phyloP scores from a whole-genome alignment of 495 filamentous ascomycete species.

The Aspergillus bridgeri region DNA sequence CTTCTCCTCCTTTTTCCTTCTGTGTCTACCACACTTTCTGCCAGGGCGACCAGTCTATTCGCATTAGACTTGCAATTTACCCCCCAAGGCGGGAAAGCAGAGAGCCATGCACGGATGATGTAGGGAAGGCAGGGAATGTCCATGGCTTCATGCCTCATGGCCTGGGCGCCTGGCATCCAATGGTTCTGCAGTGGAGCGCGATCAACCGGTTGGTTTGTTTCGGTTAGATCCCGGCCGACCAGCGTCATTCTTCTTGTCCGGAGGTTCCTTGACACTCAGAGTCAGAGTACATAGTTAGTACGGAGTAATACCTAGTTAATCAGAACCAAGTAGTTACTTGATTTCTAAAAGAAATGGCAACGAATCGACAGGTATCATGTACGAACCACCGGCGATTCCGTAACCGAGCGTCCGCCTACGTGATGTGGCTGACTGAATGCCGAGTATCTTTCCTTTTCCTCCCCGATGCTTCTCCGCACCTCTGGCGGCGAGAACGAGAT shows the following conservation, averaged over 20 bases:
- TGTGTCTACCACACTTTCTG: neutral
- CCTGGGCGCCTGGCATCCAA: conserved; percentile 4
- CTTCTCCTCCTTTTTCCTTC: too few species aligned
- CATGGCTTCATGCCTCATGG: too few species aligned
- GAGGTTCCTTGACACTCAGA: too few species aligned
- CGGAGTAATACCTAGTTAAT: too few species aligned
- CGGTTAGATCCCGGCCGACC: conserved; percentile 15
- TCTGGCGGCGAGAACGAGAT: neutral
- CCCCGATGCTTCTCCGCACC: conserved; percentile 1
- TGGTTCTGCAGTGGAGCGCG: conserved; percentile 2
- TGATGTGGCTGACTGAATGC: neutral
- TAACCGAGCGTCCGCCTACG: neutral
- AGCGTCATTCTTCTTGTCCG: conserved; percentile 4
- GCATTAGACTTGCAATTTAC: neutral
- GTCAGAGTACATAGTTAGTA: too few species aligned
- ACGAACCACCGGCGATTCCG: neutral
- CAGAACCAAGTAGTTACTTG: too few species aligned
- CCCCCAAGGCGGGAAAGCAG: neutral
- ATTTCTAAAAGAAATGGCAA: too few species aligned
- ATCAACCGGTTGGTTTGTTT: conserved; percentile 18
- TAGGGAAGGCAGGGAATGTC: neutral
- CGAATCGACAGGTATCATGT: neutral
- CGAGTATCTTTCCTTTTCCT: neutral
- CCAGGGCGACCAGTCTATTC: neutral
- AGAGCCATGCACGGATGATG: neutral